Percentiles rank a stretch among this genome's conserved stretches.
These are phyloP conservation scores for Nicotiana knightiana DNA, from an alignment of 257 asterid genomes.

Conservation along the genomic window DNA sequence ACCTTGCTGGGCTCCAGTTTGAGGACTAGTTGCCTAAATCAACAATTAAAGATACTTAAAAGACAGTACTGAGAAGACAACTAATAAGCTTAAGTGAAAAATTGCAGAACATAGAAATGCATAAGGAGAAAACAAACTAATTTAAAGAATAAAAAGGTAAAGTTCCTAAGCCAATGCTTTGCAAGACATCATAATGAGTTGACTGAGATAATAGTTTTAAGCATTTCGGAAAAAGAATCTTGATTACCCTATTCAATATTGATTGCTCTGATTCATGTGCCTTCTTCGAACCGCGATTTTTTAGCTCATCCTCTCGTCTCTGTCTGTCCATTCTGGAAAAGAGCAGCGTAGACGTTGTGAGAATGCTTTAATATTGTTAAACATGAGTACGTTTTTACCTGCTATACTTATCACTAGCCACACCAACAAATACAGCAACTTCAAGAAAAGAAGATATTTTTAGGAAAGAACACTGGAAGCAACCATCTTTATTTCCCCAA, in stretches of 20 bases:
- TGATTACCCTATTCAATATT: constrained; percentile 59
- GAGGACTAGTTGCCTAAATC: constrained; percentile 86
- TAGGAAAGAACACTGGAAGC: background rate
- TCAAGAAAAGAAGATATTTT: background rate
- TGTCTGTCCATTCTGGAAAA: constrained; percentile 85
- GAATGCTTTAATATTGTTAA: background rate
- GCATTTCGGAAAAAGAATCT: background rate
- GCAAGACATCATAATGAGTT: background rate
- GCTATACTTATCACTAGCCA: background rate
- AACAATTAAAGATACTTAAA: constrained; percentile 13
- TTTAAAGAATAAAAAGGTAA: background rate
- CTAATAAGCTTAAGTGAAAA: background rate
- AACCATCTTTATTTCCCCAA: background rate
- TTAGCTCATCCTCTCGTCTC: constrained; percentile 91
- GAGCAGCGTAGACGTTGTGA: background rate
- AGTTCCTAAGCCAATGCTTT: background rate
- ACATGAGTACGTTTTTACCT: background rate
- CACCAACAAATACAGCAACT: background rate
- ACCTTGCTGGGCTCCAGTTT: constrained; percentile 71
- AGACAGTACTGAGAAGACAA: constrained; percentile 3
- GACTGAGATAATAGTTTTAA: background rate
- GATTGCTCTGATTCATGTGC: constrained; percentile 78
- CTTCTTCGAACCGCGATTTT: constrained; percentile 79
- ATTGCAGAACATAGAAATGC: background rate
- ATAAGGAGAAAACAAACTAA: background rate